Conservation (phyloP, 2,329 filamentous ascomycete genomes). For the Colletotrichum sp. region DNA sequence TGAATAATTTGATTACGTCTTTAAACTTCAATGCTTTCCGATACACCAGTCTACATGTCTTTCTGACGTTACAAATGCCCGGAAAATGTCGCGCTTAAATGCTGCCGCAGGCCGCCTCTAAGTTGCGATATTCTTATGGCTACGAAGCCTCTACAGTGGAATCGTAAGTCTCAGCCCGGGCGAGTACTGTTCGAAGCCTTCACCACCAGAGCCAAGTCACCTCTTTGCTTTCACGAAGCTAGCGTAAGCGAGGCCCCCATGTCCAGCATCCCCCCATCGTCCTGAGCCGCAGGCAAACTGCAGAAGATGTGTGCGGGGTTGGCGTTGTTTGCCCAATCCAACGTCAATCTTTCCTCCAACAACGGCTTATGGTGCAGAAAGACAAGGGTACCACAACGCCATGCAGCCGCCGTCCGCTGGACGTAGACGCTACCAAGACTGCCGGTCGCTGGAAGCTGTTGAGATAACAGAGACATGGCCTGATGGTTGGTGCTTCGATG, state of each 20-base stretch:
- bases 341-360: not conserved
- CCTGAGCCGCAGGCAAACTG: not conserved
- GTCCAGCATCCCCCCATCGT: not conserved
- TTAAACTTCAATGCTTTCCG: not conserved
- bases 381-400: not conserved
- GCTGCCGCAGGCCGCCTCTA: not conserved
- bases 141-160: not conserved
- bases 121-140: not conserved
- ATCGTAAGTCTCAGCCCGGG: not conserved
- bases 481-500: not conserved
- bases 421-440: not conserved
- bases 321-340: not conserved
- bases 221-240: not conserved
- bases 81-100: not conserved
- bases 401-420: not conserved
- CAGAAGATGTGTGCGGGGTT: not conserved
- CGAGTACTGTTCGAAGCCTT: not conserved
- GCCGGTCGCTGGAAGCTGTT: not conserved
- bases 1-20: not conserved
- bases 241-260: not conserved
- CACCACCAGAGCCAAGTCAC: not conserved
- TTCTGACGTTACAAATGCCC: not conserved
- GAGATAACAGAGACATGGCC: not conserved
- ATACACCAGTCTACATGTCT: not conserved
- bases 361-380: not conserved